Conservation (phyloP, 2,329 filamentous ascomycete genomes). For the Botrytis deweyae region DNA sequence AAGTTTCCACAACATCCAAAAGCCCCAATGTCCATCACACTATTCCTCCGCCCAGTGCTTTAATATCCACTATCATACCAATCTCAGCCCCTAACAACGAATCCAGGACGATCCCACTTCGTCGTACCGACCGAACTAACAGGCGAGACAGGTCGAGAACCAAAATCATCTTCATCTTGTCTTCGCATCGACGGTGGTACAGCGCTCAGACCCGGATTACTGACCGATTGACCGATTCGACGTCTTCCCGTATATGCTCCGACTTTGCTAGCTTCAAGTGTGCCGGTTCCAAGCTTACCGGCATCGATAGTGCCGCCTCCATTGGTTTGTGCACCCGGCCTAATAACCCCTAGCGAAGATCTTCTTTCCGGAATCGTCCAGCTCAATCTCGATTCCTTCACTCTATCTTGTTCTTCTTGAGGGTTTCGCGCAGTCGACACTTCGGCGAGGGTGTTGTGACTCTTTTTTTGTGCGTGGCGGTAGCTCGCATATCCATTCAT, state of each 20-base stretch:
- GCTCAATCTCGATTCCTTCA: neutral
- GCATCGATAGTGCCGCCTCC: neutral
- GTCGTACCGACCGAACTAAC: neutral
- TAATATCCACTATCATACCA: neutral
- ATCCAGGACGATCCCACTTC: neutral
- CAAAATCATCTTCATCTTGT: neutral
- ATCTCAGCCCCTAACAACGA: neutral
- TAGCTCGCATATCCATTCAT: neutral
- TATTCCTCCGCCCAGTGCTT: neutral
- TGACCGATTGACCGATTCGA: neutral
- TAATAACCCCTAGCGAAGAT: neutral
- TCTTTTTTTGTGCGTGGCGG: neutral
- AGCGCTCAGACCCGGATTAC: neutral
- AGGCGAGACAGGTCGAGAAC: neutral
- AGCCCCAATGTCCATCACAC: neutral
- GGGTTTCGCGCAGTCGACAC: neutral
- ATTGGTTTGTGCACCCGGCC: neutral
- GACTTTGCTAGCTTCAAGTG: neutral
- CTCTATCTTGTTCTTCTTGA: neutral
- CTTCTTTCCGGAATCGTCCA: neutral
- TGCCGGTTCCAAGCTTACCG: too few species aligned
- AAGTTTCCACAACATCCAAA: neutral
- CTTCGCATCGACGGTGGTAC: neutral
- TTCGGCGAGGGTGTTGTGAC: rapidly evolving
- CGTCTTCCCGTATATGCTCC: neutral